Evolutionary conservation across 2,329 filamentous ascomycete genomes (phyloP), one percentile per base, ranked within the genome.

Genomic region (Diplodia corticola): DNA sequence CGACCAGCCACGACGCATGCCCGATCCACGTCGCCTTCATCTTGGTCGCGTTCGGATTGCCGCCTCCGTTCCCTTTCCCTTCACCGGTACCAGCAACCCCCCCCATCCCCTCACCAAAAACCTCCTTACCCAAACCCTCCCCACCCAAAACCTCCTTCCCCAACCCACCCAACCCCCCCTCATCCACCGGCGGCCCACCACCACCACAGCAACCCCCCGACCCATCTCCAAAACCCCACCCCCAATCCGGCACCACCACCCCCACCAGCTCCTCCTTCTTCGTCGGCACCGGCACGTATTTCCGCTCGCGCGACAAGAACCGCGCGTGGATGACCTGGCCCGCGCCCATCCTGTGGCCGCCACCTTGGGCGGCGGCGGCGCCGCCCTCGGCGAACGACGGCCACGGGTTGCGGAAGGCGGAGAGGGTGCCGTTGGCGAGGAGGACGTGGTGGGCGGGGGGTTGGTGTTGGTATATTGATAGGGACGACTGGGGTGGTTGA

Each of bases 11-110:
- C 40, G 78, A 80, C 1, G 83, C 82, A 72, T 85, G 83, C 0
- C 83, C 83, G 26, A 84, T 77, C 82, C 82, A 85, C 13, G 82
- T 84, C 4, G 80, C 81, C 69, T 81, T 81, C 67, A 77, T 26
- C n/a, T 71, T 63, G 7, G 9, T 22, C 7, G 22, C 48, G 28
- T 59, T 59, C 10, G 37, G n/a, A 5, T 46, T 28, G n/a, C 20
- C 30, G 20, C 28, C 20, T 33, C 10, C 17, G 6, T 28, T 46
- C 40, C 17, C 24, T 20, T 22, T 30, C 4, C 13, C 22, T 9
- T 72, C 77, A 82, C 65, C 78, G 75, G 4, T 80, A 80, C 53
- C 73, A n/a, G n/a, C n/a, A n/a, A n/a, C n/a, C n/a, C n/a, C n/a
- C 77, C 30, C 74, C 71, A 3, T 83, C 73, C 22, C 76, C 70